Evolutionary conservation across 192 early-diverging fungal species (phyloP).

Genomic region (Umbelopsis sp.): DNA sequence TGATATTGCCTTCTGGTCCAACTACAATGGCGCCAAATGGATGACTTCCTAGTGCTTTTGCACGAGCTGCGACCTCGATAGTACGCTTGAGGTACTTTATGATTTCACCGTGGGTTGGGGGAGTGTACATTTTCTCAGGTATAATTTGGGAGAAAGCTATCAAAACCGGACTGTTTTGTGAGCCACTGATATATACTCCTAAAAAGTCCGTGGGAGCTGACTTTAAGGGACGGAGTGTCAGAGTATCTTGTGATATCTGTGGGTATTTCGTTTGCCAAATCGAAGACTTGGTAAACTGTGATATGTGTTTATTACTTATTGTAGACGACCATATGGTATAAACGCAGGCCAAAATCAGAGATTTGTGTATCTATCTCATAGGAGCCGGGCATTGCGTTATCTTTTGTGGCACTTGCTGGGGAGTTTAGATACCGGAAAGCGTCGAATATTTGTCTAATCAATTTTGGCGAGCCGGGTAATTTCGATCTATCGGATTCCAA

Average conservation of each 20-base stretch:
- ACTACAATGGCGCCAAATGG: conserved; percentile 31
- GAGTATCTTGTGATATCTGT: too few species aligned
- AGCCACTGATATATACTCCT: neutral
- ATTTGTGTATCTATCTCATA: neutral
- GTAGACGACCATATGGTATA: neutral
- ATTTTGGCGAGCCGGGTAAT: neutral
- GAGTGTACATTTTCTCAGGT: neutral
- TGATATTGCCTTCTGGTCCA: conserved; percentile 24
- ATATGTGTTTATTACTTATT: neutral
- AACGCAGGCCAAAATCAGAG: neutral
- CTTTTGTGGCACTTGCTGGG: neutral
- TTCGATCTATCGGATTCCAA: neutral
- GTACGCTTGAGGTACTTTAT: conserved; percentile 23
- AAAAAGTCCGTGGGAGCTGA: neutral
- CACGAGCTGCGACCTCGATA: conserved; percentile 17
- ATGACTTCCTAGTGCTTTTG: conserved; percentile 23
- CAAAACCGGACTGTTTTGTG: neutral
- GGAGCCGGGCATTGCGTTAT: neutral
- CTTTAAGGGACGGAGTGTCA: too few species aligned
- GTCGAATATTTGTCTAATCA: neutral
- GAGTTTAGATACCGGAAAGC: neutral
- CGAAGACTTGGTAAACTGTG: too few species aligned
- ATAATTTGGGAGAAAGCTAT: neutral
- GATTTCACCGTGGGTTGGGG: conserved; percentile 14
- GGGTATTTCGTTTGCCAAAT: too few species aligned